Evolutionary conservation across 305 asterid genomes (phyloP).

Genomic region (Andrographis paniculata): DNA sequence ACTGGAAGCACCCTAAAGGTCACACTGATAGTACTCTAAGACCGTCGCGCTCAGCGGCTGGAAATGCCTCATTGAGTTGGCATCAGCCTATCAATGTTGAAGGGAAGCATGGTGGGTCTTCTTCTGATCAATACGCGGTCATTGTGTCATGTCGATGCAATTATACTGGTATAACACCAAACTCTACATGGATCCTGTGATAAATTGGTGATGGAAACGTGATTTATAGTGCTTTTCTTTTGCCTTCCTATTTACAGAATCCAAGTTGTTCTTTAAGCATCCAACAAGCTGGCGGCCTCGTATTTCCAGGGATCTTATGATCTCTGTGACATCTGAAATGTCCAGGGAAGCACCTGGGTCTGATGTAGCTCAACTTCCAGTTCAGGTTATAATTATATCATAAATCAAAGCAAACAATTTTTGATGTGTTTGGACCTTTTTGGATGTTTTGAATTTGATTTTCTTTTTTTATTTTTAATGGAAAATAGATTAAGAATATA

Average conservation of each 20-base stretch:
- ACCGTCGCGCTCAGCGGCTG: conserved; percentile 35
- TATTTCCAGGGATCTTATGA: conserved; percentile 81
- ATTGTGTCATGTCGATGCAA: conserved; percentile 97
- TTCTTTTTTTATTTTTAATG: too few relatives aligned
- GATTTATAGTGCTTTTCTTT: conserved; percentile 12
- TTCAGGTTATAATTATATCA: conserved; percentile 54
- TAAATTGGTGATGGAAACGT: conserved; percentile 14
- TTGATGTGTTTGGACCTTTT: too few relatives aligned
- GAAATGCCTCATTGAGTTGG: conserved; percentile 47
- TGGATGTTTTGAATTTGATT: too few relatives aligned
- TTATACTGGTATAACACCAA: conserved; percentile 59
- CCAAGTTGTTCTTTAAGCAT: conserved; percentile 90
- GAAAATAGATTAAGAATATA: too few relatives aligned
- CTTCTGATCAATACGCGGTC: conserved; percentile 68
- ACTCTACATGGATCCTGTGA: conserved; percentile 6
- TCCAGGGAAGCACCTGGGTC: conserved; percentile 64
- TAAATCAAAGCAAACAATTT: conserved; percentile 18
- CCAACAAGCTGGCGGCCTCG: conserved; percentile 91
- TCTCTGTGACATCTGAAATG: conserved; percentile 95
- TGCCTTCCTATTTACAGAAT: conserved; percentile 46
- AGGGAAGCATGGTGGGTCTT: conserved; percentile 37
- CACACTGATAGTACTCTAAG: conserved; percentile 27
- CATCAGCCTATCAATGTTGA: conserved; percentile 33
- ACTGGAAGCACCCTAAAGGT: conserved; percentile 46
- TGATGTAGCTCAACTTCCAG: conserved; percentile 74